Conservation (phyloP, 2,329 filamentous ascomycete genomes). For the Cladosporium velox region DNA sequence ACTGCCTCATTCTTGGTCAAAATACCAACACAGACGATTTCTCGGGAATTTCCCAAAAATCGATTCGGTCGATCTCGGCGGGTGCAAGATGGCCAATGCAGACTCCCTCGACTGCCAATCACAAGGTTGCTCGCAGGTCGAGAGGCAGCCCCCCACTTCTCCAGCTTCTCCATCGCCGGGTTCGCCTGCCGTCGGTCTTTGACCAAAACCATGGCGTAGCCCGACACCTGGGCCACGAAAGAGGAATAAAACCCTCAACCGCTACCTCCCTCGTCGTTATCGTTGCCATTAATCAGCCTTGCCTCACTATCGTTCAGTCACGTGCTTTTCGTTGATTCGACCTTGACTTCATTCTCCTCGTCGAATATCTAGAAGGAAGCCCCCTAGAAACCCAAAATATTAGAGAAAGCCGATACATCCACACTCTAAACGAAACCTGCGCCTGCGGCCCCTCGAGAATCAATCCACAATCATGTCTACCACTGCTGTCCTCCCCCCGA, state of each 20-base stretch:
- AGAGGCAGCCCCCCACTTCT: constrained; percentile 6
- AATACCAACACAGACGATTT: neutral
- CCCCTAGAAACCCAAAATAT: neutral
- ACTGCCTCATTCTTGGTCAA: neutral
- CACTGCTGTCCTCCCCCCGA: constrained; percentile 11
- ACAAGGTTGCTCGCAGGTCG: neutral
- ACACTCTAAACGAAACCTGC: constrained; percentile 1
- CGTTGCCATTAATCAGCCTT: neutral
- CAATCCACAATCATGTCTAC: constrained; percentile 1
- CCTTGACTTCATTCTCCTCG: neutral
- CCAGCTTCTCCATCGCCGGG: constrained; percentile 8
- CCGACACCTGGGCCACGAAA: neutral
- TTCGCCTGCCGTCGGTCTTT: constrained; percentile 7
- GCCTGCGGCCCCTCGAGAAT: neutral
- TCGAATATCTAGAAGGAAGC: neutral
- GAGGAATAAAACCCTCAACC: constrained; percentile 4
- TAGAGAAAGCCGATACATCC: constrained; percentile 1
- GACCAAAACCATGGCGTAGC: constrained; percentile 10
- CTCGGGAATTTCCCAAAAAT: neutral
- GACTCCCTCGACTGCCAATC: neutral
- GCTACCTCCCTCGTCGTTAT: neutral
- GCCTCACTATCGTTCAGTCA: neutral
- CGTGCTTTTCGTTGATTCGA: neutral
- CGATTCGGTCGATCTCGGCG: constrained; percentile 7
- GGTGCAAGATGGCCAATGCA: neutral